Evolutionary conservation across 768 basidiomycete species (phyloP).

Genomic region (Lenzites betulinus): DNA sequence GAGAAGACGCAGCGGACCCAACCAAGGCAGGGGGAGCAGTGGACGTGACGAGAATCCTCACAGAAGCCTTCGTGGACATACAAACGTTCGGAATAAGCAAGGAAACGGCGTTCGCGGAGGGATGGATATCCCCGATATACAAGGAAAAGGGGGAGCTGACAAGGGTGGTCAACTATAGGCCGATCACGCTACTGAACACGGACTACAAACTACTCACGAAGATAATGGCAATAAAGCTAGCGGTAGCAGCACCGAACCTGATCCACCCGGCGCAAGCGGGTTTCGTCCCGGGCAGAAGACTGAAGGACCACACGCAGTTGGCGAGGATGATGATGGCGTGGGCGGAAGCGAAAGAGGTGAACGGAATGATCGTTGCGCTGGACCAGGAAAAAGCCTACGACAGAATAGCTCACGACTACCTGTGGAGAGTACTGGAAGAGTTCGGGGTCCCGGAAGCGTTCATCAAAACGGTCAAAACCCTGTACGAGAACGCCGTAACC

Average conservation of each 20-base stretch:
- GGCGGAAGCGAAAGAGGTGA: conserved; percentile 9
- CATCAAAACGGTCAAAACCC: conserved; percentile 26
- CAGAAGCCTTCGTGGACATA: background rate
- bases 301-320: conserved; percentile 37
- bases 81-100: background rate
- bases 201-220: conserved; percentile 38
- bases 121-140: conserved; percentile 40
- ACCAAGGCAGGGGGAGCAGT: background rate
- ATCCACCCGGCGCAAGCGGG: conserved; percentile 43
- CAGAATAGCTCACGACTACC: conserved; percentile 20
- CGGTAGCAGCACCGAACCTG: conserved; percentile 10
- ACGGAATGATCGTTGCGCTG: conserved; percentile 12
- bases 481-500: background rate
- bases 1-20: background rate
- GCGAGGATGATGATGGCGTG: conserved; percentile 19
- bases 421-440: conserved; percentile 9
- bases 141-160: conserved; percentile 27
- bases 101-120: conserved; percentile 30
- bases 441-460: conserved; percentile 7
- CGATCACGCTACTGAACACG: conserved; percentile 30
- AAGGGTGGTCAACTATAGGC: conserved; percentile 17
- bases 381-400: conserved; percentile 2
- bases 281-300: conserved; percentile 36
- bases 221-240: conserved; percentile 23
- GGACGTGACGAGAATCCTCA: background rate